Percentiles rank a stretch among this genome's conserved stretches.
Conservation (phyloP, 306 rosid species). For the Gynostemma pentaphyllum region DNA sequence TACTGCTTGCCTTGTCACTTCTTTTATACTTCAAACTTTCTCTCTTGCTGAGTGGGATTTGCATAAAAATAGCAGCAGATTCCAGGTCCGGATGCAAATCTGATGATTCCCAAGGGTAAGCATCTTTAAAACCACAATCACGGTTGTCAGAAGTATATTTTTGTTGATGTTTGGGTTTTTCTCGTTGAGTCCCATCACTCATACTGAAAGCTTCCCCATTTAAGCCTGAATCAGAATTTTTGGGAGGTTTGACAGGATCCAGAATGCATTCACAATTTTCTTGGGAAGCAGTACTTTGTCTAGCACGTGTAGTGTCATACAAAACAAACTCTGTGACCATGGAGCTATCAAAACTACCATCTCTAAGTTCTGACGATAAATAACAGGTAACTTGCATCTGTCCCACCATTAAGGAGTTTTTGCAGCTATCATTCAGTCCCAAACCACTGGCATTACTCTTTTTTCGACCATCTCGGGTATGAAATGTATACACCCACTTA, state of each 20-base stretch:
- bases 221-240: slow-evolving; percentile 27
- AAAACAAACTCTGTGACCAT: slow-evolving; percentile 68
- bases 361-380: slow-evolving; percentile 57
- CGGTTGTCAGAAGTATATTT: slow-evolving; percentile 21
- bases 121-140: slow-evolving; percentile 27
- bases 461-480: slow-evolving; percentile 53
- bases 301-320: slow-evolving; percentile 68
- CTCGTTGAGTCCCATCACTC: slow-evolving; percentile 17
- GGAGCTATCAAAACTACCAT: slow-evolving; percentile 45
- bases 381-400: slow-evolving; percentile 82
- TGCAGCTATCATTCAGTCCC: slow-evolving; percentile 36
- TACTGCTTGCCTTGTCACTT: slow-evolving; percentile 20
- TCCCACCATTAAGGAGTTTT: slow-evolving; percentile 55
- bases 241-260: slow-evolving; percentile 24
- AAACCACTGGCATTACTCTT: slow-evolving; percentile 47
- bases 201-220: slow-evolving; percentile 22
- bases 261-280: slow-evolving; percentile 20
- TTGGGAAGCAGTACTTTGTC: slow-evolving; percentile 31
- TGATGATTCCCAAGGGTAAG: slow-evolving; percentile 28
- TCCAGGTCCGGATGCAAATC: slow-evolving; percentile 49
- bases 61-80: slow-evolving; percentile 62
- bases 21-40: slow-evolving; percentile 45
- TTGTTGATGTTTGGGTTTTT: slow-evolving; percentile 36
- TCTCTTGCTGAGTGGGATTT: slow-evolving; percentile 50
- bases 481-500: slow-evolving; percentile 71